phyloP scores from a whole-genome alignment of 257 asterid species.

The Solanum dulcamara region DNA sequence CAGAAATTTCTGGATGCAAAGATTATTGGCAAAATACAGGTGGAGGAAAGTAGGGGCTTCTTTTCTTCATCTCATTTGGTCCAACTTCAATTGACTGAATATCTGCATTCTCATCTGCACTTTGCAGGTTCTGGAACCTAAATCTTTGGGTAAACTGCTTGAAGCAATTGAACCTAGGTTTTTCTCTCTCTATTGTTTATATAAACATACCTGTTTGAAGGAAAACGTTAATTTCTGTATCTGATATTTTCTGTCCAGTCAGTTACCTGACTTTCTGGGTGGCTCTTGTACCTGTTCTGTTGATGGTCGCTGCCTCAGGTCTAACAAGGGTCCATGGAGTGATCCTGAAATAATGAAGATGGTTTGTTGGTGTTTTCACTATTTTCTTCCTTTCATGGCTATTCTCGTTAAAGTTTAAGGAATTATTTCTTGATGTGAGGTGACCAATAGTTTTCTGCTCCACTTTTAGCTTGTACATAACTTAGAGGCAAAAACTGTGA shows the following conservation, averaged over 20 bases:
- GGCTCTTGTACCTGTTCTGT: constrained; percentile 74
- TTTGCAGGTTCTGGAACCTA: constrained; percentile 66
- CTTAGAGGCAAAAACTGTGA: constrained; percentile 32
- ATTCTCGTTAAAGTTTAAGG: background rate
- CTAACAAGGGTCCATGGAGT: constrained; percentile 89
- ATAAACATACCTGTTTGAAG: background rate
- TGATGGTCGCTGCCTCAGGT: constrained; percentile 83
- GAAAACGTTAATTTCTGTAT: background rate
- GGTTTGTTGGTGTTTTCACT: background rate
- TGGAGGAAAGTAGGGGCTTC: constrained; percentile 2
- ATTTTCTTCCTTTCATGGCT: background rate
- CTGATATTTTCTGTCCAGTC: constrained; percentile 33
- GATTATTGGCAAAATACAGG: constrained; percentile 75
- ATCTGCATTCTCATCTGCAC: background rate
- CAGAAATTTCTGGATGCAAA: constrained; percentile 76
- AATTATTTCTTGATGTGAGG: background rate
- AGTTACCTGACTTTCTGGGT: constrained; percentile 85
- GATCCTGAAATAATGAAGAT: constrained; percentile 90
- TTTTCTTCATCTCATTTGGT: background rate
- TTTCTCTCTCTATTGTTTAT: background rate
- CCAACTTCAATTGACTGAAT: background rate
- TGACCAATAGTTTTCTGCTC: background rate
- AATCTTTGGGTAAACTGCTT: constrained; percentile 59
- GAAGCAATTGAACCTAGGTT: constrained; percentile 79
- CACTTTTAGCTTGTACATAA: constrained; percentile 45